phyloP scores from a whole-genome alignment of 1,284 basidiomycete genomes.

The Meira miltonrushii region DNA sequence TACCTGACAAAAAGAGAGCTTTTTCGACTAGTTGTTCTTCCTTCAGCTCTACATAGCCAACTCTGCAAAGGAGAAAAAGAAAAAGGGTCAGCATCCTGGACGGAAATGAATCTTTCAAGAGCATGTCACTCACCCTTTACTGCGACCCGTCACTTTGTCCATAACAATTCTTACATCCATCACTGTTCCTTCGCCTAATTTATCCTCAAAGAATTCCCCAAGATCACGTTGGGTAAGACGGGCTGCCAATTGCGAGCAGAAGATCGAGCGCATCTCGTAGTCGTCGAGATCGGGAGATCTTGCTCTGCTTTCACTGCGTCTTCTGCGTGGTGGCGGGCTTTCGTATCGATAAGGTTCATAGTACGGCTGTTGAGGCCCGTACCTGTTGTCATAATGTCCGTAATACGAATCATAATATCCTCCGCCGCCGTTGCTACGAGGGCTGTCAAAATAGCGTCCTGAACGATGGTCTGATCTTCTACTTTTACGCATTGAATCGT shows the following conservation, averaged over 20 bases:
- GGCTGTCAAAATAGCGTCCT: neutral
- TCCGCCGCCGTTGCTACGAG: neutral
- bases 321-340: slow-evolving; percentile 5
- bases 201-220: slow-evolving; percentile 97
- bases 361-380: neutral
- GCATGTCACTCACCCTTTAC: slow-evolving; percentile 73
- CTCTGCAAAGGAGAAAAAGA: slow-evolving; percentile 55
- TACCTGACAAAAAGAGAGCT: slow-evolving; percentile 81
- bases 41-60: slow-evolving; percentile 91
- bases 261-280: slow-evolving; percentile 85
- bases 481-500: slow-evolving; percentile 18
- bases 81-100: neutral
- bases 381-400: neutral
- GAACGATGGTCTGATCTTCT: neutral
- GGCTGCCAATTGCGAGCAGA: slow-evolving; percentile 94
- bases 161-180: slow-evolving; percentile 92
- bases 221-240: slow-evolving; percentile 90
- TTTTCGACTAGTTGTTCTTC: slow-evolving; percentile 82
- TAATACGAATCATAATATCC: slow-evolving; percentile 1
- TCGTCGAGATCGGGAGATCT: slow-evolving; percentile 61
- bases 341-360: slow-evolving; percentile 11
- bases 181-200: slow-evolving; percentile 78
- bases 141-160: slow-evolving; percentile 82
- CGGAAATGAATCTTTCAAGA: neutral
- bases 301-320: slow-evolving; percentile 6